Evolutionary conservation across 768 basidiomycete genomes (phyloP), one percentile per base, ranked within the genome.

Genomic region (Favolaschia claudopus): DNA sequence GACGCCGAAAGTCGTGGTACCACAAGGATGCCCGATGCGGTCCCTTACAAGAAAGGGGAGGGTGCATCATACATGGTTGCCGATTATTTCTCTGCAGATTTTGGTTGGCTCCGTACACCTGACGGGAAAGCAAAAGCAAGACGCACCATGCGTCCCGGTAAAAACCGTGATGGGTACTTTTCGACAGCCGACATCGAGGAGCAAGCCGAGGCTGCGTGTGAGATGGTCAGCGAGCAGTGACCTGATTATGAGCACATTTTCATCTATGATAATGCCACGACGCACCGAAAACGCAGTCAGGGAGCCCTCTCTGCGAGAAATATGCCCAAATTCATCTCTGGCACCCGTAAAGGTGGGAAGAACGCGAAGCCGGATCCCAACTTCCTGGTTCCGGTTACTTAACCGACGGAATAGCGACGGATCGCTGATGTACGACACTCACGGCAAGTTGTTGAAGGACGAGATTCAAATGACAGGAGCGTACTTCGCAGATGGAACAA

Each of bases 151-250:
- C 38, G 37, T 71, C 20, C 28, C 63, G 55, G 55, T 9, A 58
- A 58, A 27, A 58, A 58, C 55, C 20, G 54, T 14, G 55, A 58
- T 29, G 55, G 55, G 12, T 58, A 58, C 29, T 58, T 58, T 39
- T 29, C 27, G 22, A 8, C 24, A n/a, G 58, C 50, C n/a, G 58
- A 60, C 38, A 29, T 60, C 28, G 17, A 15, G 19, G 19, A 31
- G 32, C 58, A 60, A 39, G 48, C 32, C 7, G 58, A 46, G n/a
- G 22, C 15, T 14, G 55, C 55, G 12, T 36, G 34, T n/a, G n/a
- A 10, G 12, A 36, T 36, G 10, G 34, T n/a, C 10, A 36, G 12
- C 10, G 34, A 36, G n/a, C 34, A n/a, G 12, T 36, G 34, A n/a
- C n/a, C n/a, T n/a, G n/a, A n/a, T n/a, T n/a, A n/a, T n/a, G n/a